Evolutionary conservation across 2,329 filamentous ascomycete species (phyloP).

Genomic region (Venturia pyrina): DNA sequence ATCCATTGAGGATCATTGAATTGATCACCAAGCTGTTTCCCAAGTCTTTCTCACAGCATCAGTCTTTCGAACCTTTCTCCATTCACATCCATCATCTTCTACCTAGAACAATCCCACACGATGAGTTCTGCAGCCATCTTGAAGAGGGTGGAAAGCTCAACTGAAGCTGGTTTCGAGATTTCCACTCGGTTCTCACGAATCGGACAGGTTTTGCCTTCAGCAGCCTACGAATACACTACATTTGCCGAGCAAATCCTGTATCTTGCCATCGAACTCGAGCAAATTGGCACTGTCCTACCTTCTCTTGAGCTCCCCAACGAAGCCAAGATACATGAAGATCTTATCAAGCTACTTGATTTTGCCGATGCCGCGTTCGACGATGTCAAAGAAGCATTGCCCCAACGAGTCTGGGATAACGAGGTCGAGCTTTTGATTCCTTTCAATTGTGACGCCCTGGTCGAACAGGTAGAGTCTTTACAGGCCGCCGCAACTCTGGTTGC

Average conservation of each 20-base stretch:
- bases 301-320: background rate
- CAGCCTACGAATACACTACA: conserved; percentile 8
- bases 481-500: conserved; percentile 2
- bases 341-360: conserved; percentile 7
- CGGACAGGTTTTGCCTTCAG: conserved; percentile 6
- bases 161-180: background rate
- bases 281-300: conserved; percentile 1
- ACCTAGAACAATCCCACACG: background rate
- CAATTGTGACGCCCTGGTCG: background rate
- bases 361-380: conserved; percentile 2
- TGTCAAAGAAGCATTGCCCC: conserved; percentile 6
- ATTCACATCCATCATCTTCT: no score
- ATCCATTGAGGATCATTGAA: background rate
- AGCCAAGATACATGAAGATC: background rate
- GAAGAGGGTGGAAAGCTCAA: conserved; percentile 5
- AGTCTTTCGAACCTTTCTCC: no score
- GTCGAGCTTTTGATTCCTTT: conserved; percentile 5
- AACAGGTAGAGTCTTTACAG: conserved; percentile 5
- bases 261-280: conserved; percentile 5
- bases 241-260: conserved; percentile 10
- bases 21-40: background rate
- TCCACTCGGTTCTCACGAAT: conserved; percentile 2
- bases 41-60: background rate
- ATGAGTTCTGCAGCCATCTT: background rate
- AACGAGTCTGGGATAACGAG: conserved; percentile 1